Percentiles rank a stretch among this genome's conserved stretches.
Evolutionary conservation across 805 yeast genomes (phyloP).

Genomic region (Alloascoidea africana): DNA sequence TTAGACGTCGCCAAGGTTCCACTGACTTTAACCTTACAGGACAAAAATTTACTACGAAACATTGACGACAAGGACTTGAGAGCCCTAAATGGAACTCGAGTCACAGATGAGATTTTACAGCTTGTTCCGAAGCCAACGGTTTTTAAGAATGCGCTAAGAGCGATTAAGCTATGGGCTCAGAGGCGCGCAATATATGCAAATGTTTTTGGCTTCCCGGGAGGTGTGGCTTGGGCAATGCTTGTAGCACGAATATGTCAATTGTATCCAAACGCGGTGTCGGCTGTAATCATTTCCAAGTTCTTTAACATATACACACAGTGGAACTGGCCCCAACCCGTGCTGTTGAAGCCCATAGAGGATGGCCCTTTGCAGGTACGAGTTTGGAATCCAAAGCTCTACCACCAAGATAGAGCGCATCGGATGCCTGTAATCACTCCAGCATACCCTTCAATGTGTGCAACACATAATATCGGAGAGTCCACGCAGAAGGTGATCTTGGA

Average conservation of each 20-base stretch:
- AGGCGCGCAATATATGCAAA: slow-evolving; percentile 89
- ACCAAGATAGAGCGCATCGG: slow-evolving; percentile 75
- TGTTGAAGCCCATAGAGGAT: slow-evolving; percentile 85
- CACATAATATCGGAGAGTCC: slow-evolving; percentile 85
- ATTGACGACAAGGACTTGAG: slow-evolving; percentile 85
- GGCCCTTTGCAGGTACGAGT: slow-evolving; percentile 93
- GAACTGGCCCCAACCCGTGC: slow-evolving; percentile 98
- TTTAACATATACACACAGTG: slow-evolving; percentile 77
- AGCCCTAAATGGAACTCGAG: slow-evolving; percentile 90
- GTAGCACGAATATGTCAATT: slow-evolving; percentile 96
- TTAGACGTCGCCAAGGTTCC: slow-evolving; percentile 81
- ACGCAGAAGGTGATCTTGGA: slow-evolving; percentile 68
- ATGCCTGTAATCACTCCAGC: slow-evolving; percentile 99
- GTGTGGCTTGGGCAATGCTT: slow-evolving; percentile 99
- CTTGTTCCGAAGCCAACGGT: slow-evolving; percentile 88
- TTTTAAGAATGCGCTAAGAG: slow-evolving; percentile 83
- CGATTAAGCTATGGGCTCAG: slow-evolving; percentile 94
- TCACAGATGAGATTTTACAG: slow-evolving; percentile 83
- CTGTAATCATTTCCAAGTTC: slow-evolving; percentile 80
- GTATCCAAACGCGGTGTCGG: slow-evolving; percentile 91
- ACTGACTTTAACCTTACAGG: slow-evolving; percentile 52
- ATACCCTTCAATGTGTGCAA: slow-evolving; percentile 97
- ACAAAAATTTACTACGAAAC: slow-evolving; percentile 73
- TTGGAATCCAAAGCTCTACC: slow-evolving; percentile 90
- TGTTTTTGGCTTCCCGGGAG: slow-evolving; percentile 96